Base-by-base conservation (phyloP, 176 grass and related monocot species). In the Eleusine coracana region DNA sequence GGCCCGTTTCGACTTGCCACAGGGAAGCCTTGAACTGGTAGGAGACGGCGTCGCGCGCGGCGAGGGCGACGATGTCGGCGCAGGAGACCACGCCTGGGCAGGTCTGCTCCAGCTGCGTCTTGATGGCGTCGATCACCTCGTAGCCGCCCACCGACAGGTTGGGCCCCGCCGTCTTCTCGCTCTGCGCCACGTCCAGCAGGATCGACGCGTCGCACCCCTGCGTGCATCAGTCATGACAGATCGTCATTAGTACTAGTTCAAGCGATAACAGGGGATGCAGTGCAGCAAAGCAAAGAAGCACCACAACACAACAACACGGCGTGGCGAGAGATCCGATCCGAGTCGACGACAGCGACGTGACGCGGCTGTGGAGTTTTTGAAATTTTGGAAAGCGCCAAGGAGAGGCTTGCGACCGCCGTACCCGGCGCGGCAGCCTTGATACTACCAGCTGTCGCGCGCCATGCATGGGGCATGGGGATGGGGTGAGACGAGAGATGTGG, bases 101-200 rank as follows among this genome's bases (percentile, higher is more conserved):
- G 0, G 75, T 2, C 49, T 73, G 1, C 88, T 90, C 88, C 2
- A 90, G 50, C 61, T 83, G 78, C 18, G 71, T 0, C 87, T 97
- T 97, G 83, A 97, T 79, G 17, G 80, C 78, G 89, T 97, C 94
- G 62, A 93, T 91, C 63, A 91, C 94, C 55, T 91, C 91, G 86
- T 87, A 97, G 4, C 94, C 94, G 12, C 78, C 82, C 17, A 91
- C 56, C 4, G 86, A 88, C 0, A 42, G 71, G 78, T 91, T 91
- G 4, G 90, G 90, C 7, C 17, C 40, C 37, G 90, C 90, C 66
- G 84, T 83, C 84, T 90, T 91, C 86, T 88, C 86, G 86, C 86
- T 91, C 82, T 73, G 73, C 72, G 77, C 56, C 29, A 37, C 70
- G 77, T 85, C 90, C 82, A 91, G 81, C 60, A 91, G 78, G 59